Conservation (phyloP, 1,284 basidiomycete genomes). For the Ustilago vetiveriae region DNA sequence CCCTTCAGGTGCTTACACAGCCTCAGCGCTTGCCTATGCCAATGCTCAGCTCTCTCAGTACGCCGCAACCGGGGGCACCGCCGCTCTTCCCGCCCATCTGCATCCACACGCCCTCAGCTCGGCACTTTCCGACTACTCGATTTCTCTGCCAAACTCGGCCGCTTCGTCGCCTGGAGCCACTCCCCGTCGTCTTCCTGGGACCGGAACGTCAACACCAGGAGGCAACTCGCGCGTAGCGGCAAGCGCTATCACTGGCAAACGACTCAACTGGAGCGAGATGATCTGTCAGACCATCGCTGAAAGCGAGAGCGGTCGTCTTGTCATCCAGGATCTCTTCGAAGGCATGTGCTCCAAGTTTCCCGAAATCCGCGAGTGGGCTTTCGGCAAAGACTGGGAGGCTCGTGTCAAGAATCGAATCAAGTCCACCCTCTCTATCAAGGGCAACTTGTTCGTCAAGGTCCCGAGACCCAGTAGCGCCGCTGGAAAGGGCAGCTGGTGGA, state of each 20-base stretch:
- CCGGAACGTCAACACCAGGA: slow-evolving; percentile 42
- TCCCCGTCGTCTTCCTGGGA: slow-evolving; percentile 44
- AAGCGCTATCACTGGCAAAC: slow-evolving; percentile 57
- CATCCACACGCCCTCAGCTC: slow-evolving; percentile 52
- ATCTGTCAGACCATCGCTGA: slow-evolving; percentile 64
- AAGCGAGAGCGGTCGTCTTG: slow-evolving; percentile 57
- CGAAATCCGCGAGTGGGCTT: slow-evolving; percentile 63
- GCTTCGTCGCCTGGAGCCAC: slow-evolving; percentile 55
- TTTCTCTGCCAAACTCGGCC: slow-evolving; percentile 50
- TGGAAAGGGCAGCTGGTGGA: slow-evolving; percentile 66
- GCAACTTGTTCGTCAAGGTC: slow-evolving; percentile 64
- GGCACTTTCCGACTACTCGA: slow-evolving; percentile 55
- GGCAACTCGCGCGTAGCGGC: slow-evolving; percentile 56
- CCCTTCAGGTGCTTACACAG: slow-evolving; percentile 41
- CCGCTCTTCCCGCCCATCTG: slow-evolving; percentile 49
- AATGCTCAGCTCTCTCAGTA: slow-evolving; percentile 59
- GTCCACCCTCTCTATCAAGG: slow-evolving; percentile 65
- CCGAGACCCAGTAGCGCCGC: slow-evolving; percentile 58
- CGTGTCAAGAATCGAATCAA: slow-evolving; percentile 67
- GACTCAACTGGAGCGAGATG: slow-evolving; percentile 66
- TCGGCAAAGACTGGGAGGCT: slow-evolving; percentile 65
- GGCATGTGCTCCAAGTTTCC: slow-evolving; percentile 64
- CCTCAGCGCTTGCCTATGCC: slow-evolving; percentile 54
- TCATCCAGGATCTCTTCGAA: slow-evolving; percentile 65
- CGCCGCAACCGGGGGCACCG: slow-evolving; percentile 39